Percentiles rank a stretch among this genome's conserved stretches.
Evolutionary conservation across 306 rosid species (phyloP).

Genomic region (Quercus bicolor): DNA sequence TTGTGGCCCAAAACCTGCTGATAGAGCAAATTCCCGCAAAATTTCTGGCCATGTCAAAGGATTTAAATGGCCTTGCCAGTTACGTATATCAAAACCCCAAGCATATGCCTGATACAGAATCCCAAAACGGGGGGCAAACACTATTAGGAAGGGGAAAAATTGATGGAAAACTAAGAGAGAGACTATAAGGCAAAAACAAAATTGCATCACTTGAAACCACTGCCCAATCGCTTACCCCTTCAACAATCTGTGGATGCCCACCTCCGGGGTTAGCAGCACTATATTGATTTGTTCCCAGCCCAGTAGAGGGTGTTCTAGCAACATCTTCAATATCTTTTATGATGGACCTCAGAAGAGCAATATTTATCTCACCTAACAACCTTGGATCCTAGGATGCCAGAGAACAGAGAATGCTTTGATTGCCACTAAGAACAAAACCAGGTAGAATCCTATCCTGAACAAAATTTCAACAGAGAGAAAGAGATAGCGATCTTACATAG

Average conservation of each 20-base stretch:
- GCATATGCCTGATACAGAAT: slow-evolving; percentile 51
- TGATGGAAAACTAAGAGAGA: neutral
- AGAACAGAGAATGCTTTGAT: slow-evolving; percentile 8
- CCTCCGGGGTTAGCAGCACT: slow-evolving; percentile 55
- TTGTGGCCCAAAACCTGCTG: slow-evolving; percentile 80
- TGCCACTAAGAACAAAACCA: slow-evolving; percentile 8
- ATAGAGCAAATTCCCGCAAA: slow-evolving; percentile 73
- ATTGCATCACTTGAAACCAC: slow-evolving; percentile 15
- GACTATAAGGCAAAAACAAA: slow-evolving; percentile 6
- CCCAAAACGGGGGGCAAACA: neutral
- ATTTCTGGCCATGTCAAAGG: slow-evolving; percentile 89
- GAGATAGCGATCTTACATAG: slow-evolving; percentile 42
- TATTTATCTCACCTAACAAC: slow-evolving; percentile 69
- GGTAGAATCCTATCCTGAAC: slow-evolving; percentile 7
- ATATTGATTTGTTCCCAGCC: slow-evolving; percentile 52
- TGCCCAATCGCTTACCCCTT: slow-evolving; percentile 52
- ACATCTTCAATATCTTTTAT: slow-evolving; percentile 77
- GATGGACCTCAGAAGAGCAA: slow-evolving; percentile 60
- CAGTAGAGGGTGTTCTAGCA: slow-evolving; percentile 50
- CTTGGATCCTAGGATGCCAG: slow-evolving; percentile 59
- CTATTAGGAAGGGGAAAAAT: neutral
- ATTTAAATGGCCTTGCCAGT: slow-evolving; percentile 67
- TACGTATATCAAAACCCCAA: slow-evolving; percentile 80
- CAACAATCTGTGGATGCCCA: slow-evolving; percentile 69
- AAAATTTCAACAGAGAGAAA: neutral